A percentile compares a stretch with the other conserved stretches of the same genome.
Evolutionary conservation across 345 rosid genomes (phyloP).

Genomic region (Turnera subulata): DNA sequence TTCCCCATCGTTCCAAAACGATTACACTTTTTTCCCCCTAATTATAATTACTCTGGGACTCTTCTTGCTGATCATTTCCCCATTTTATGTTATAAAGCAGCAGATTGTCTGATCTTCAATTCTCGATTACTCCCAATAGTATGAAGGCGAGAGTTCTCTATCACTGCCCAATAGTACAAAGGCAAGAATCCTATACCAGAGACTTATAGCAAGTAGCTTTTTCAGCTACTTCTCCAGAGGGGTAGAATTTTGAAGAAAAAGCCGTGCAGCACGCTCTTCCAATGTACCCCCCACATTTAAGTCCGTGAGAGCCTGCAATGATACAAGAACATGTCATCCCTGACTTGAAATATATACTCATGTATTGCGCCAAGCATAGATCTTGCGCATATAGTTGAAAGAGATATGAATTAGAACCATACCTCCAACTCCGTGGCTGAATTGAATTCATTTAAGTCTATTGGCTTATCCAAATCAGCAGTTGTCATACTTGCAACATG

Average conservation of each 20-base stretch:
- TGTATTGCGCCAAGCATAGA: not conserved
- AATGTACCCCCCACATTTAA: conserved; percentile 89
- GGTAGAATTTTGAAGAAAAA: conserved; percentile 67
- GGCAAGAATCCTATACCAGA: no score
- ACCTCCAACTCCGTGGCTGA: conserved; percentile 83
- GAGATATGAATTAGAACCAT: conserved; percentile 19
- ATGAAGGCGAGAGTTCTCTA: no score
- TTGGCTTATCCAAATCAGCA: conserved; percentile 39
- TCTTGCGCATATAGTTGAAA: no score
- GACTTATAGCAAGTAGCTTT: conserved; percentile 75
- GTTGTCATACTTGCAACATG: conserved; percentile 8
- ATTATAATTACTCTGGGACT: no score
- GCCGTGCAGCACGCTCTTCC: conserved; percentile 86
- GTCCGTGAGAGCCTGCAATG: conserved; percentile 52
- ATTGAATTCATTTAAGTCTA: conserved; percentile 54
- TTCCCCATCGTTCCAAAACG: no score
- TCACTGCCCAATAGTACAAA: no score
- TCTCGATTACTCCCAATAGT: conserved; percentile 45
- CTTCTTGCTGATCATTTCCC: no score
- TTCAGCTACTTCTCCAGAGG: conserved; percentile 79
- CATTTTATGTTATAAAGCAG: no score
- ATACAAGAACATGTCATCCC: no score
- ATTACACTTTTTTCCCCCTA: no score
- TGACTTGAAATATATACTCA: not conserved
- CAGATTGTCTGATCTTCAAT: no score